phyloP scores from a whole-genome alignment of 306 rosid genomes.

The Ormosia emarginata region DNA sequence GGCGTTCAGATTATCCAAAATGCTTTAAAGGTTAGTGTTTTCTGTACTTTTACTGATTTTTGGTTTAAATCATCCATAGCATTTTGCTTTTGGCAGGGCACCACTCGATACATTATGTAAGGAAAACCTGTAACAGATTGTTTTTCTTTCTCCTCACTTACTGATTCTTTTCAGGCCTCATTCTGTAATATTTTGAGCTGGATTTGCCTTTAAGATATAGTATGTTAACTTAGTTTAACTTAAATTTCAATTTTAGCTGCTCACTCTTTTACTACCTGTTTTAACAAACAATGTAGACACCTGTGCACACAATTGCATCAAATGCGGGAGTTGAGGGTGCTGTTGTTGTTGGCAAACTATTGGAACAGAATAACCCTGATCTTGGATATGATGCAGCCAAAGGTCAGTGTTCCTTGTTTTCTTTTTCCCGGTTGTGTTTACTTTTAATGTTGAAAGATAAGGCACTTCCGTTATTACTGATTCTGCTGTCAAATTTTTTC shows the following conservation, averaged over 20 bases:
- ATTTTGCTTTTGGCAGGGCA: background rate
- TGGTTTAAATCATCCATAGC: background rate
- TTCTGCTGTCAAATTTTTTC: background rate
- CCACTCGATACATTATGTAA: background rate
- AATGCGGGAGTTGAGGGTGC: slow-evolving; percentile 99
- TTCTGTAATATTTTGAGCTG: background rate
- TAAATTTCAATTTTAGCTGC: background rate
- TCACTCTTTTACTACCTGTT: background rate
- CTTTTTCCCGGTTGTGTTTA: background rate
- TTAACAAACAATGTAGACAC: slow-evolving; percentile 52
- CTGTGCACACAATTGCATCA: slow-evolving; percentile 90
- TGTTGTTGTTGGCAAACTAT: slow-evolving; percentile 89
- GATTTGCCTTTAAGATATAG: background rate
- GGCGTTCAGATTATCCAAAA: slow-evolving; percentile 98
- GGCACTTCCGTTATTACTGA: background rate
- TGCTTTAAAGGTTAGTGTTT: slow-evolving; percentile 64
- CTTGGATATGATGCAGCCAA: slow-evolving; percentile 97
- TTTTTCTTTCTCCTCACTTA: background rate
- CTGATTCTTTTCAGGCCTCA: background rate
- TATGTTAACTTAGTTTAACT: background rate
- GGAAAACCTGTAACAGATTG: background rate
- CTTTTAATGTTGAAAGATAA: background rate
- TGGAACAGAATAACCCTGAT: slow-evolving; percentile 79
- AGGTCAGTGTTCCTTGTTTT: slow-evolving; percentile 48
- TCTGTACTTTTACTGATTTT: background rate